Base-by-base conservation (phyloP, 108 stramenopile genomes). In the Skeletonema potamos region DNA sequence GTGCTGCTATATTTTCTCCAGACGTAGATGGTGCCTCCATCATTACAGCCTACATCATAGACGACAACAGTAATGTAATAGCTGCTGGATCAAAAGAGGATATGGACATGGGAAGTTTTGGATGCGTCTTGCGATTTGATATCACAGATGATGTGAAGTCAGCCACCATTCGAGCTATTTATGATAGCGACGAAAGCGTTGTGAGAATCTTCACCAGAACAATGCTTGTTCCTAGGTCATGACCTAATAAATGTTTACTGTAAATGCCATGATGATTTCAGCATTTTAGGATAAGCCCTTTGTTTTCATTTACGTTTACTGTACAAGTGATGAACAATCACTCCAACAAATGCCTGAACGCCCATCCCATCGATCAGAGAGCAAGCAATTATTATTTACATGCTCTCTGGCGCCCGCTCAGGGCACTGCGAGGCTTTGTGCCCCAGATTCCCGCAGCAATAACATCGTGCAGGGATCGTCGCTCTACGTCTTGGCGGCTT, bases 81-180 rank as follows among this genome's bases (percentile, higher is more conserved):
- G 85, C 82, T 30, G 85, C 85, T 20, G 85, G 78, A 54, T 80
- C 85, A 11, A 67, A 66, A 54, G 74, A 83, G 28, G 85, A 85
- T 48, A 72, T 85, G 77, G 48, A 75, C 26, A 74, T 82, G 66
- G 66, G 46, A 12, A 58, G 27, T 58, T 68, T 67, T 62, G 81
- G 81, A 7, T 77, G 81, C 33, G 63, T 69, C 2, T 28, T 81
- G 30, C 74, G 60, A 41, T 82, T 82, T 57, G 61, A 82, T 11
- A 13, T 81, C 20, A 18, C 30, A 10, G 34, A 56, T 27, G 68
- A 8, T 32, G 59, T 56, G 58, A 69, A 81, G 58, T 58, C 57
- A 20, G 63, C 63, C 4, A 73, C 79, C 11, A 44, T 43, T 30
- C 72, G 79, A 27, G 79, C 68, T 20, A 73, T 81, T 54, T 81